Evolutionary conservation across 441 rosid genomes (phyloP), one percentile per base, ranked within the genome.

Genomic region (Arabidopsis lyrata): DNA sequence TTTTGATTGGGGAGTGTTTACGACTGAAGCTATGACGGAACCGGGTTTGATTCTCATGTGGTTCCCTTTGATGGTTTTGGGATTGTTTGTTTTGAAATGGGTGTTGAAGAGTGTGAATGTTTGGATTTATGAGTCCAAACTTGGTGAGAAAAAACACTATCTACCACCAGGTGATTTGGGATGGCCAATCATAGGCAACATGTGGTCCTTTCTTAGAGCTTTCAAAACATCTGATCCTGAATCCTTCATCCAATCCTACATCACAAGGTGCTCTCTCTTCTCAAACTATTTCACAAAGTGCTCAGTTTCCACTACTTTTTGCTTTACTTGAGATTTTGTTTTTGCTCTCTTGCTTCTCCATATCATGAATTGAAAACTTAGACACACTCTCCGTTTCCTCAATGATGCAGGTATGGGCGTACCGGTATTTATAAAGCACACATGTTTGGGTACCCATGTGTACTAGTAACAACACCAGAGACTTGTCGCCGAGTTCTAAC

Each of bases 391-490:
- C 0, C 5, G 50, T 68, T 44, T 67, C 24, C 29, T 42, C 13
- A 52, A 56, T 32, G 52, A 66, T 78, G 81, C 81, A 91, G 97
- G 73, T 92, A 73, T 27, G 97, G 98, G 13, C 39, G 16, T 1
- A 73, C 65, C 0, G 96, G 97, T 66, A 75, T 88, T 7, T 92
- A 94, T 86, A 94, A 87, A 78, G 88, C 77, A 8, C 88, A 88
- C 79, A 86, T 94, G 97, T 94, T 92, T 70, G 99, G 97, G 65
- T 81, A 66, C 57, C 99, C 95, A 1, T 82, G 97, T 58, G 81
- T 92, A 53, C 68, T 94, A 9, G 99, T 94, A 12, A 90, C 97
- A 5, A 76, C 75, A 29, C 88, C 92, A 2, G 97, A 92, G 57
- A 63, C 92, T 10, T 83, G 91, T 81, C 79, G 78, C 63, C 81